Percentiles rank a stretch among this genome's conserved stretches.
Evolutionary conservation across 805 yeast species (phyloP).

Genomic region (Lipomyces yamadae): DNA sequence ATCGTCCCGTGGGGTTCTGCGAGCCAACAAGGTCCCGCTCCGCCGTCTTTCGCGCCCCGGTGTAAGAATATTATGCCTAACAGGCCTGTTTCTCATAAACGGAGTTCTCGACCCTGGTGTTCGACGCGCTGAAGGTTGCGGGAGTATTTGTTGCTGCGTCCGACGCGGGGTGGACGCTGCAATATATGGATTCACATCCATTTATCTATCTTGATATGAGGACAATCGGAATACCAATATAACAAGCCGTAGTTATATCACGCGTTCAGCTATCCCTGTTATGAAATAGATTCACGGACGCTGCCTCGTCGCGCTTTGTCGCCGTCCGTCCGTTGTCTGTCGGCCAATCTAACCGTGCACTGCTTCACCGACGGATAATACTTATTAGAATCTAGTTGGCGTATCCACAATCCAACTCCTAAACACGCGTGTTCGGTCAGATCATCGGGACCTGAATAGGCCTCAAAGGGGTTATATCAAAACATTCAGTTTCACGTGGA

Average conservation of each 20-base stretch:
- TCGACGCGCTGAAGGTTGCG: constrained; percentile 4
- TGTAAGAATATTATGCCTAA: constrained; percentile 27
- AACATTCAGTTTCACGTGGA: not conserved
- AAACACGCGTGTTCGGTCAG: not conserved
- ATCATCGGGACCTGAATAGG: not conserved
- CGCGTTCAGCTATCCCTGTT: not conserved
- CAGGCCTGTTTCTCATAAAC: not conserved
- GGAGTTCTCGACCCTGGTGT: constrained; percentile 17
- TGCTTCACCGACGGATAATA: not conserved
- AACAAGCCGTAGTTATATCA: not conserved
- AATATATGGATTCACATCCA: not conserved
- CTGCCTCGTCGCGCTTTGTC: too few species aligned
- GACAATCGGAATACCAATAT: not conserved
- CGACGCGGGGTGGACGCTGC: constrained; percentile 15
- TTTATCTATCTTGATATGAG: not conserved
- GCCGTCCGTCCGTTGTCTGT: not conserved
- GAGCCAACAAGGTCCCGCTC: constrained; percentile 4
- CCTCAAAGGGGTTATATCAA: not conserved
- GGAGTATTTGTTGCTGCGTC: constrained; percentile 1
- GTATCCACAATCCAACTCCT: not conserved
- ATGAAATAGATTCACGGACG: not conserved
- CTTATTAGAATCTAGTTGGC: not conserved
- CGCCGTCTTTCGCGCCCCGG: constrained; percentile 29
- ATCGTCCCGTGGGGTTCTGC: constrained; percentile 35
- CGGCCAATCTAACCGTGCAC: not conserved